Percentiles rank a stretch among this genome's conserved stretches.
These are phyloP conservation scores for Pelargonium nanum DNA, from an alignment of 345 rosid species.

Conservation along the genomic window DNA sequence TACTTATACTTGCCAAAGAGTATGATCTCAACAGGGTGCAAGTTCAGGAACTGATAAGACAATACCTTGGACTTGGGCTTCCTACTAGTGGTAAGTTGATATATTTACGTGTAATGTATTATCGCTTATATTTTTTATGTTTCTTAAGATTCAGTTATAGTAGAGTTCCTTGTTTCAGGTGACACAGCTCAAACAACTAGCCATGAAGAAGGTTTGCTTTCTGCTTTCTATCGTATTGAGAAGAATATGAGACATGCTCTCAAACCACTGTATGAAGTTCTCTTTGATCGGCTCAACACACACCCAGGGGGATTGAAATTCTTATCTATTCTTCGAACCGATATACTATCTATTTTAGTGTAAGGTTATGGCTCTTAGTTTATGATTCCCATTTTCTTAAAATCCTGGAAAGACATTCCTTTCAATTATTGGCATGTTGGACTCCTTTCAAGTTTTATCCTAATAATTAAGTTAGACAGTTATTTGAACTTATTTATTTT, in stretches of 20 bases:
- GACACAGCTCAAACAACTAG: conserved; percentile 24
- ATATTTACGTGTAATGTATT: not conserved
- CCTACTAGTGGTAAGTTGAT: conserved; percentile 29
- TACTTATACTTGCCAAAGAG: conserved; percentile 60
- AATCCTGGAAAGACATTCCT: no score
- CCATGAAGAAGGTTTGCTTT: conserved; percentile 36
- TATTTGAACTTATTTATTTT: no score
- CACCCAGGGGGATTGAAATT: conserved; percentile 82
- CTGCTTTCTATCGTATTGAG: conserved; percentile 72
- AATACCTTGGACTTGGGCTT: conserved; percentile 67
- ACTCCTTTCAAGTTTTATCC: no score
- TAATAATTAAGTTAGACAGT: no score
- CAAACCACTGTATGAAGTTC: conserved; percentile 63
- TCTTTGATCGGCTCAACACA: conserved; percentile 77
- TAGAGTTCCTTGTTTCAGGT: conserved; percentile 23
- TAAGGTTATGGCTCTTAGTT: conserved; percentile 33
- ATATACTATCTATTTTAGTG: conserved; percentile 58
- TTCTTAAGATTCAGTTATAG: conserved; percentile 2
- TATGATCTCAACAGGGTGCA: conserved; percentile 65
- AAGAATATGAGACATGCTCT: conserved; percentile 71
- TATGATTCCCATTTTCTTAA: conserved; percentile 7
- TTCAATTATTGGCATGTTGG: no score
- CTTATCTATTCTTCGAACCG: conserved; percentile 67
- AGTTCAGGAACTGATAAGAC: conserved; percentile 65
- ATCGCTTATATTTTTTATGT: not conserved